Conservation (phyloP, 2,329 filamentous ascomycete species). For the Chalara sp. region DNA sequence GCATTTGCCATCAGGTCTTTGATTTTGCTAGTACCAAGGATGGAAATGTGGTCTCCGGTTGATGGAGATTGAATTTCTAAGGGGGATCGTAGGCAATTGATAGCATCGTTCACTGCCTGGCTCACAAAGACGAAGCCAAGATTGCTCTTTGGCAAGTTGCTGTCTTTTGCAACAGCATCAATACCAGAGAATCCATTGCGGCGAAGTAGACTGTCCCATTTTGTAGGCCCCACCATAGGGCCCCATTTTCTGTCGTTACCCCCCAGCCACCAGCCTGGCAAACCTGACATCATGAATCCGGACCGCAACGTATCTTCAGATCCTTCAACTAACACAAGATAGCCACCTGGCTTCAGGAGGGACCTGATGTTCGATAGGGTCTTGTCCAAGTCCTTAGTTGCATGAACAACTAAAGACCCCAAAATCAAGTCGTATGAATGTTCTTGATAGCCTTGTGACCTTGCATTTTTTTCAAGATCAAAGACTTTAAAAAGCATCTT, state of each 20-base stretch:
- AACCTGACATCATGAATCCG: neutral
- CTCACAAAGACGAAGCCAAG: neutral
- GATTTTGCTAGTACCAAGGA: too few species aligned
- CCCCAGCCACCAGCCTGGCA: slow-evolving; percentile 11
- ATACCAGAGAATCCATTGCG: slow-evolving; percentile 23
- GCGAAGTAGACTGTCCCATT: slow-evolving; percentile 19
- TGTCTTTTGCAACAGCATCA: neutral
- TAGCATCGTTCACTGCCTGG: neutral
- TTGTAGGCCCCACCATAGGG: neutral
- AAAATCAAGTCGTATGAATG: slow-evolving; percentile 32
- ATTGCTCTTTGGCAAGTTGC: neutral
- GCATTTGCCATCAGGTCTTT: too few species aligned
- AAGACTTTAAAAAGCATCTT: slow-evolving; percentile 28
- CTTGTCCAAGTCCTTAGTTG: slow-evolving; percentile 24
- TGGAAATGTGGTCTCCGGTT: too few species aligned
- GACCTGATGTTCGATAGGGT: slow-evolving; percentile 27
- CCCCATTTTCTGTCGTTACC: neutral
- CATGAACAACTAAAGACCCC: slow-evolving; percentile 32
- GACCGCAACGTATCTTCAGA: neutral
- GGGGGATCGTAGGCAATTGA: neutral
- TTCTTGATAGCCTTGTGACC: slow-evolving; percentile 26
- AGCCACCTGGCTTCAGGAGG: slow-evolving; percentile 37
- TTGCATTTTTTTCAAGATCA: slow-evolving; percentile 25
- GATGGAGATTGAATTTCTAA: neutral
- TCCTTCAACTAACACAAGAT: slow-evolving; percentile 33